Evolutionary conservation across 176 grass and related monocot genomes (phyloP).

Genomic region (Paspalum notatum): DNA sequence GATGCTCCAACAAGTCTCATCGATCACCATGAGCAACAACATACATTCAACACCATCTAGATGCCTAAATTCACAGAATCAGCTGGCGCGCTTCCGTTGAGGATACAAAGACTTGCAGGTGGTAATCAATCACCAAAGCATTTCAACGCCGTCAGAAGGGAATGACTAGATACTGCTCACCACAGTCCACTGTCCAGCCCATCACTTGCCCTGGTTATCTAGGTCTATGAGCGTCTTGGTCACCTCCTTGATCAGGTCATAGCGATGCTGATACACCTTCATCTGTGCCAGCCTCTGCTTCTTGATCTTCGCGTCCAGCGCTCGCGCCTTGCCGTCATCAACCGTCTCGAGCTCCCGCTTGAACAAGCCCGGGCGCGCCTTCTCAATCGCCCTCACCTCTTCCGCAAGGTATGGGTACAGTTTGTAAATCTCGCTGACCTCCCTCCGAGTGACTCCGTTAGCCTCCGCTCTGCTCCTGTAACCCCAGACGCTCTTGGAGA

Average conservation of each 20-base stretch:
- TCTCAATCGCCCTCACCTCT: slow-evolving; percentile 33
- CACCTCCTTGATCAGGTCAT: slow-evolving; percentile 43
- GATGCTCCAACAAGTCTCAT: neutral
- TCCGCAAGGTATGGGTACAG: slow-evolving; percentile 46
- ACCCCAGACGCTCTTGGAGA: slow-evolving; percentile 44
- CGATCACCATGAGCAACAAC: neutral
- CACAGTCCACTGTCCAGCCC: neutral
- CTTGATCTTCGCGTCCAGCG: slow-evolving; percentile 59
- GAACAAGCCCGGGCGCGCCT: slow-evolving; percentile 4
- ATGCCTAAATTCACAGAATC: neutral
- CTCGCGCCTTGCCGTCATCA: slow-evolving; percentile 36
- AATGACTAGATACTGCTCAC: neutral
- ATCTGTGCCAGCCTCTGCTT: slow-evolving; percentile 38
- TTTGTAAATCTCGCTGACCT: slow-evolving; percentile 12
- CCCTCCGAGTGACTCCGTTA: neutral
- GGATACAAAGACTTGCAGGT: neutral
- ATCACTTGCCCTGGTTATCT: neutral
- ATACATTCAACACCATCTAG: neutral
- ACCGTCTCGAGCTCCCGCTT: slow-evolving; percentile 51
- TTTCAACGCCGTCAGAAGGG: neutral
- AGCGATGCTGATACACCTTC: slow-evolving; percentile 12
- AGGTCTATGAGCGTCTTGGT: slow-evolving; percentile 38
- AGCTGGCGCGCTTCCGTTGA: neutral
- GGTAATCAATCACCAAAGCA: neutral
- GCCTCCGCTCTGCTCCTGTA: neutral